Evolutionary conservation across 164 flowering plant species (phyloP), one percentile per base, ranked within the genome.

Genomic region (Litsea cubeba): DNA sequence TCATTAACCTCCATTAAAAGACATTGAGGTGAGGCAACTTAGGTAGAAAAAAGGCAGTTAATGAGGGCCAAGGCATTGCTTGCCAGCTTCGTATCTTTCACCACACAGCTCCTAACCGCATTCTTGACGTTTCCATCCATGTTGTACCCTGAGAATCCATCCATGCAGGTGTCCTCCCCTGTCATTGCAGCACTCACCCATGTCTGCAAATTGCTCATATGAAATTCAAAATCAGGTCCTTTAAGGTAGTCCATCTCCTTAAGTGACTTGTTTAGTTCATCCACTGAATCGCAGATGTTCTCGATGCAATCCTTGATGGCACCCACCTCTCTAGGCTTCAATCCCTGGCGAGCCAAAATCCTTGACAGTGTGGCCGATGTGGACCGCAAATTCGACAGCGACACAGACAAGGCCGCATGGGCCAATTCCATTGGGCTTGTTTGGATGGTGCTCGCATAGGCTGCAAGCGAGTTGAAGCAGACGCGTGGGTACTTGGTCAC

Each of bases 151-250:
- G 75, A 75, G 46, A 88, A 81, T 17, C 85, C 91, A 30, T 88
- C 92, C 83, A 78, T 79, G 79, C 92, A 90, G 0, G 92, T 86
- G 8, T 85, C 83, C 11, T 86, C 90, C 32, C 87, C 82, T 0
- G 94, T 82, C 65, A 90, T 70, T 1, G 91, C 91, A 1, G 94
- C 89, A 66, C 91, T 90, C 1, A 88, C 90, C 87, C 88, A 87
- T 1, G 92, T 90, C 83, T 83, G 75, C 1, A 89, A 78, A 20
- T 86, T 79, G 68, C 82, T 77, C 85, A 87, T 78, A 28, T 86
- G 64, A 10, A 72, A 57, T n/a, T 71, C 77, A 57, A 82, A n/a
- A 14, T 86, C 83, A 1, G 81, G 77, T 3, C 81, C 84, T 12
- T 25, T 60, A 18, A 88, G 72, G 28, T 79, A 78, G 49, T 60